These are phyloP conservation scores for Podospora tetraspora DNA, from an alignment of 495 filamentous ascomycete species.

Conservation along the genomic window DNA sequence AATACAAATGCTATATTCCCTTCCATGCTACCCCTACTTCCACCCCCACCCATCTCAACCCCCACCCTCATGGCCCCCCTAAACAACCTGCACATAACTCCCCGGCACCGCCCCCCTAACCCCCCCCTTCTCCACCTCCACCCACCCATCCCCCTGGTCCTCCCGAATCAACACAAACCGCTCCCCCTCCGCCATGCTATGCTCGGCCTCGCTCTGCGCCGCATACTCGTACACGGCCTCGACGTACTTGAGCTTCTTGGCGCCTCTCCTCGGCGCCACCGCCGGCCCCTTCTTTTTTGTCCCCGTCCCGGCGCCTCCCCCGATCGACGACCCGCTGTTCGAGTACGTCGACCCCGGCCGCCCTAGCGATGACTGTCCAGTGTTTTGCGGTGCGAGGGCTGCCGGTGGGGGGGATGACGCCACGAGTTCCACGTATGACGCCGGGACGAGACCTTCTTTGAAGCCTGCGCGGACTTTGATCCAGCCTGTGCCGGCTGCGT, in stretches of 20 bases:
- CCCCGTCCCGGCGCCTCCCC: slow-evolving; percentile 35
- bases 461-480: slow-evolving; percentile 65
- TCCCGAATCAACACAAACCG: slow-evolving; percentile 79
- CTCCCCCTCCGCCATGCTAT: slow-evolving; percentile 86
- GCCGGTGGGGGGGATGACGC: slow-evolving; percentile 39
- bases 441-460: slow-evolving; percentile 78
- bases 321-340: slow-evolving; percentile 69
- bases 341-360: slow-evolving; percentile 68
- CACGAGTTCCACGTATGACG: slow-evolving; percentile 57
- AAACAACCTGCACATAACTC: slow-evolving; percentile 80
- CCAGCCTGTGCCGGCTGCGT: slow-evolving; percentile 84
- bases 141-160: slow-evolving; percentile 91
- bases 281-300: slow-evolving; percentile 86
- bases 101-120: slow-evolving; percentile 87
- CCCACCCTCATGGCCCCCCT: slow-evolving; percentile 12
- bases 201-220: slow-evolving; percentile 78
- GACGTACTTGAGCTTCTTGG: slow-evolving; percentile 92
- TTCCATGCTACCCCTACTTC: neutral
- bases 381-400: slow-evolving; percentile 47
- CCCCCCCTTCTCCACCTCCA: slow-evolving; percentile 90
- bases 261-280: slow-evolving; percentile 85
- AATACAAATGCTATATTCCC: neutral
- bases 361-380: slow-evolving; percentile 43
- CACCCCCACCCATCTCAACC: neutral
- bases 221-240: slow-evolving; percentile 90